phyloP scores from a whole-genome alignment of 2,329 filamentous ascomycete genomes.

The Chalaropsis thielavioides region DNA sequence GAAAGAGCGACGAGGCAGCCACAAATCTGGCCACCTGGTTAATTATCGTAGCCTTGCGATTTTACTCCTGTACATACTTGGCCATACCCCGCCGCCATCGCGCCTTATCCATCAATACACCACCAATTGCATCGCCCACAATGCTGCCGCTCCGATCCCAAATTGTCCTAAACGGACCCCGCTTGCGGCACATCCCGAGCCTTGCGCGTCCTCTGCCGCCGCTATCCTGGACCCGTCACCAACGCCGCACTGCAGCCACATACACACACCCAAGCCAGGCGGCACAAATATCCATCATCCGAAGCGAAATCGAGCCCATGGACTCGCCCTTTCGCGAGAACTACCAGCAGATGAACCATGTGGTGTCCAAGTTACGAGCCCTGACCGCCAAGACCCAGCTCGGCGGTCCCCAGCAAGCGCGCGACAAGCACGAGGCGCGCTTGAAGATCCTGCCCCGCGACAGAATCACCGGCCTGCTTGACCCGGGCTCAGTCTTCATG shows the following conservation, averaged over 20 bases:
- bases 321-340: constrained; percentile 75
- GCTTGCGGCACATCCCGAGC: not conserved
- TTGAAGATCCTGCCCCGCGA: constrained; percentile 93
- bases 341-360: constrained; percentile 57
- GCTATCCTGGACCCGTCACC: constrained; percentile 21
- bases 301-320: constrained; percentile 58
- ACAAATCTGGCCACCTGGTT: constrained; percentile 10
- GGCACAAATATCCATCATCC: constrained; percentile 65
- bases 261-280: constrained; percentile 74
- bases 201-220: constrained; percentile 25
- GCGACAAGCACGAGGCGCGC: constrained; percentile 71
- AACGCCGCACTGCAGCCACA: constrained; percentile 43
- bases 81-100: not conserved
- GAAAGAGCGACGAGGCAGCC: not conserved
- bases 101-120: not conserved
- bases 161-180: not conserved
- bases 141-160: not conserved
- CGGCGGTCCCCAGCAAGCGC: constrained; percentile 68
- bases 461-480: constrained; percentile 71
- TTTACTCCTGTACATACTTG: not conserved
- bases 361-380: constrained; percentile 51
- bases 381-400: constrained; percentile 58
- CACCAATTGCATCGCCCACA: not conserved
- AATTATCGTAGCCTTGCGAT: constrained; percentile 1
- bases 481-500: constrained; percentile 78